Evolutionary conservation across 148 eudicot species (phyloP).

Genomic region (Diospyros kaki): DNA sequence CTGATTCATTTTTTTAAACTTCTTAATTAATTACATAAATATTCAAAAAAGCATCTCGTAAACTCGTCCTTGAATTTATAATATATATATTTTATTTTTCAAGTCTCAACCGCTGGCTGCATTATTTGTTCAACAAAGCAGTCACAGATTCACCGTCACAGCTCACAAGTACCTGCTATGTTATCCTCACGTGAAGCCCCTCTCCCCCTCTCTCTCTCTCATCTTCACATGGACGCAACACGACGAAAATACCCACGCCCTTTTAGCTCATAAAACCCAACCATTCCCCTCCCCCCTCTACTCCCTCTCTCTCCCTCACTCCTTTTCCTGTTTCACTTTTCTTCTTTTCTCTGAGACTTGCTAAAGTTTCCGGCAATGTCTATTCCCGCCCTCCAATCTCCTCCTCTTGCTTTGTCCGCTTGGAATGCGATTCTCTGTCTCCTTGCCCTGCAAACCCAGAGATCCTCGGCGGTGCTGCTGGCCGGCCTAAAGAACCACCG

Average conservation of each 20-base stretch:
- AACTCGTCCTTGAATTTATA: too few relatives aligned
- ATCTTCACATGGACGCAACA: background rate
- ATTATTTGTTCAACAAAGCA: too few relatives aligned
- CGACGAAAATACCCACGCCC: background rate
- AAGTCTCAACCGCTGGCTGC: too few relatives aligned
- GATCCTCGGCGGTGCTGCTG: background rate
- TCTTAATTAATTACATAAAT: too few relatives aligned
- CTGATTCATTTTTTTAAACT: too few relatives aligned
- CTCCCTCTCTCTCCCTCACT: constrained; percentile 3
- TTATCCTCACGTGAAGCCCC: too few relatives aligned
- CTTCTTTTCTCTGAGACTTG: background rate
- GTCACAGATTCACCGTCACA: too few relatives aligned
- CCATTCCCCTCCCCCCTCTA: background rate
- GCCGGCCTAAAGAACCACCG: constrained; percentile 3
- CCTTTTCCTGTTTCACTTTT: too few relatives aligned
- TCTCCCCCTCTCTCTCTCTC: too few relatives aligned
- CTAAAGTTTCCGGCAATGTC: background rate
- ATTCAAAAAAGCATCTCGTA: too few relatives aligned
- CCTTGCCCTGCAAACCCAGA: background rate
- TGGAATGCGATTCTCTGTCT: background rate
- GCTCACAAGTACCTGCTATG: too few relatives aligned
- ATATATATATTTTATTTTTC: too few relatives aligned
- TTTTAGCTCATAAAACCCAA: background rate
- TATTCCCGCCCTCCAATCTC: background rate
- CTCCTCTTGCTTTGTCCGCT: background rate